A percentile compares a stretch with the other conserved stretches of the same genome.
Evolutionary conservation across 768 basidiomycete species (phyloP).

Genomic region (Xerocomellus chrysenteron): DNA sequence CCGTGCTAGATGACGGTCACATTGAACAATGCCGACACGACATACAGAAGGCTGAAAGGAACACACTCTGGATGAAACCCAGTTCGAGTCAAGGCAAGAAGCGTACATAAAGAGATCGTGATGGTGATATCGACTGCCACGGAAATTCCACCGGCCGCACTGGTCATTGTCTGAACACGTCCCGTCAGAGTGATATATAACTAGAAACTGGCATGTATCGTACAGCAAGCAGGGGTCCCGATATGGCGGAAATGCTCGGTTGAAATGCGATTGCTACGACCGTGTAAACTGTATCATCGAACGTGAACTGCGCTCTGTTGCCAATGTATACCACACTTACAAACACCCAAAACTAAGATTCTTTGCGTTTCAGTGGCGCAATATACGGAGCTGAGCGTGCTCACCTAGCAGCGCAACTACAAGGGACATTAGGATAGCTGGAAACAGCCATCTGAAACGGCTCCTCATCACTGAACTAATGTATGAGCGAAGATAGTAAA

Average conservation of each 20-base stretch:
- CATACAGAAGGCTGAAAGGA: neutral
- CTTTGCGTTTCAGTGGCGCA: neutral
- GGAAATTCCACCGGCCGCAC: constrained; percentile 15
- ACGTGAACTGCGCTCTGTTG: neutral
- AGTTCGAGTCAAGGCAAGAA: constrained; percentile 15
- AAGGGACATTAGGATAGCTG: constrained; percentile 15
- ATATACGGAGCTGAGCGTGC: neutral
- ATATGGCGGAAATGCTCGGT: constrained; percentile 17
- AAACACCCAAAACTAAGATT: constrained; percentile 13
- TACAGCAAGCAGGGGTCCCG: constrained; percentile 19
- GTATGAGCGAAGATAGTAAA: neutral
- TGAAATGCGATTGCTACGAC: constrained; percentile 6
- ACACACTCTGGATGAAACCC: too few relatives aligned
- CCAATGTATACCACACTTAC: constrained; percentile 6
- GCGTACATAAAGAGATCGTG: constrained; percentile 14
- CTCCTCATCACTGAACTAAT: constrained; percentile 9
- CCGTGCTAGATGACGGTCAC: constrained; percentile 18
- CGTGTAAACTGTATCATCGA: neutral
- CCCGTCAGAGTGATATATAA: constrained; percentile 1
- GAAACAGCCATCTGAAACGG: constrained; percentile 22
- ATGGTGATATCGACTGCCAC: constrained; percentile 19
- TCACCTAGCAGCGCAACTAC: constrained; percentile 19
- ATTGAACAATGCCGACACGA: neutral
- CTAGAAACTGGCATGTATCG: neutral
- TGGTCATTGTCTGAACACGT: constrained; percentile 12